These are phyloP conservation scores for Colletotrichum chrysophilum DNA, from an alignment of 2,329 filamentous ascomycete species.

Conservation along the genomic window DNA sequence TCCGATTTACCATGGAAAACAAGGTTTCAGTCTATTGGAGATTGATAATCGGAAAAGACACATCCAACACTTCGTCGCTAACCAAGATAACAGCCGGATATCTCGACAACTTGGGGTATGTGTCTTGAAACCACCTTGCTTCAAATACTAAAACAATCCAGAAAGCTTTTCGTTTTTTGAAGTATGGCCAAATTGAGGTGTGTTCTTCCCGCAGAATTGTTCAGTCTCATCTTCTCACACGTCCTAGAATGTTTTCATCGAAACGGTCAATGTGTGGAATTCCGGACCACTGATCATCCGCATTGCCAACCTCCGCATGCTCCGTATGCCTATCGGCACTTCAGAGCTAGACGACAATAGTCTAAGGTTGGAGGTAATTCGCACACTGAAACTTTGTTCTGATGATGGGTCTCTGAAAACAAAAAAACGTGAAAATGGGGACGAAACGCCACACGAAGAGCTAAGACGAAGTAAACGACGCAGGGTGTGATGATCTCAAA, in stretches of 20 bases:
- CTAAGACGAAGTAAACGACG: not conserved
- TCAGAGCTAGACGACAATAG: not conserved
- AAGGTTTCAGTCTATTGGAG: not conserved
- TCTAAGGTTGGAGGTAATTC: not conserved
- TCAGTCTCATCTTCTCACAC: not conserved
- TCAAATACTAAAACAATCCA: not conserved
- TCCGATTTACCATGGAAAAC: not conserved
- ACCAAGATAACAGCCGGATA: not conserved
- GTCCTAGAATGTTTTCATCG: not conserved
- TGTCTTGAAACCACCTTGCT: not conserved
- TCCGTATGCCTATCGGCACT: not conserved
- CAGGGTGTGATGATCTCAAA: not conserved
- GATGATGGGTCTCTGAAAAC: not conserved
- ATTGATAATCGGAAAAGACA: not conserved
- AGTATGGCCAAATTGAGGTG: not conserved
- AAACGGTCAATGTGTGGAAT: not conserved
- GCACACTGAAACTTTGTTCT: not conserved
- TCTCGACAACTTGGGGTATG: not conserved
- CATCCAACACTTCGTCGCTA: not conserved
- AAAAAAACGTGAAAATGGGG: not conserved
- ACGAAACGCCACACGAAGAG: not conserved
- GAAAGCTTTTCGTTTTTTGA: not conserved
- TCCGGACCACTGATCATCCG: not conserved
- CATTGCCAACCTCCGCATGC: not conserved
- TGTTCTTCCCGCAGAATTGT: not conserved